Percentiles rank a stretch among this genome's conserved stretches.
These are phyloP conservation scores for Russula sp. DNA, from an alignment of 768 basidiomycete species.

Conservation along the genomic window DNA sequence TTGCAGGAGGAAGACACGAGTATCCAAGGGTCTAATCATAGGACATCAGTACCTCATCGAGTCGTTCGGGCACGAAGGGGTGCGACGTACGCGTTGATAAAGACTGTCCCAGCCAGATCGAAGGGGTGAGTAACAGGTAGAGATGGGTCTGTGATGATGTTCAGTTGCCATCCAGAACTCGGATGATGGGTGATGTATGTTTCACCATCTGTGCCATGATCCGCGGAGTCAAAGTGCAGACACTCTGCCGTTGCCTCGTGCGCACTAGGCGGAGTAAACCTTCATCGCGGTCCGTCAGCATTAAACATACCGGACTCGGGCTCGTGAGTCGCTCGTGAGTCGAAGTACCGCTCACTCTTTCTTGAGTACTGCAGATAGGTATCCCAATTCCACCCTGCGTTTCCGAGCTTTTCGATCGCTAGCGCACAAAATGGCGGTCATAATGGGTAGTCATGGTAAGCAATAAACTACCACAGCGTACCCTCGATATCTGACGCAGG, in stretches of 20 bases:
- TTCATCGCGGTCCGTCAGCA: background rate
- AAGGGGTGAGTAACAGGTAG: constrained; percentile 2
- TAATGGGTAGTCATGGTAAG: no score
- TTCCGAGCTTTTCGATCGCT: constrained; percentile 27
- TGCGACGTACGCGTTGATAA: constrained; percentile 10
- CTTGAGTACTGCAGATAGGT: constrained; percentile 22
- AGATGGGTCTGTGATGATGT: background rate
- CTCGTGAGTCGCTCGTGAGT: no score
- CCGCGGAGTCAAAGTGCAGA: constrained; percentile 4
- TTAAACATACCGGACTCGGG: background rate
- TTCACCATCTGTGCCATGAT: constrained; percentile 16
- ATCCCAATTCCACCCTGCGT: constrained; percentile 30
- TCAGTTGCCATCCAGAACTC: background rate
- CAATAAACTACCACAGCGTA: background rate
- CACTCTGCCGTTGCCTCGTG: constrained; percentile 3
- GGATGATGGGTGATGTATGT: background rate
- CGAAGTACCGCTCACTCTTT: constrained; percentile 20
- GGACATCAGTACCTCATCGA: background rate
- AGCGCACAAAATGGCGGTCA: no score
- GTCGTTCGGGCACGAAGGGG: no score
- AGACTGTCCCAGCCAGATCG: constrained; percentile 17
- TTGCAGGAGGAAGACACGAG: constrained; percentile 3
- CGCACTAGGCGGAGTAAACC: constrained; percentile 9
- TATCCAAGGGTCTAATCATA: constrained; percentile 8
- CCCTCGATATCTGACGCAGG: constrained; percentile 25